A percentile compares a stretch with the other conserved stretches of the same genome.
Evolutionary conservation across 768 basidiomycete genomes (phyloP).

Genomic region (Termitomyces sp.): DNA sequence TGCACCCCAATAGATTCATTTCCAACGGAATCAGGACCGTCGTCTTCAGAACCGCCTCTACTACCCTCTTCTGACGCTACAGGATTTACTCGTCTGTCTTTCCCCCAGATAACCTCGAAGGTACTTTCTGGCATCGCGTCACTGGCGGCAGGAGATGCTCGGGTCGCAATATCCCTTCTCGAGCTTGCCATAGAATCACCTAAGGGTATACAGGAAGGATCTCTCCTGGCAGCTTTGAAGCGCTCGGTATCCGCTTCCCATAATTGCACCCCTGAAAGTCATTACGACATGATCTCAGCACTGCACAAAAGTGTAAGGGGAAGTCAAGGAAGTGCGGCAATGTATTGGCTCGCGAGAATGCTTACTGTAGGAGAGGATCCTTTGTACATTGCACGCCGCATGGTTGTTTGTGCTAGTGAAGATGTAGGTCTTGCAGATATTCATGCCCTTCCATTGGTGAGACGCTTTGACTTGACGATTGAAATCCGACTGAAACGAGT

Average conservation of each 20-base stretch:
- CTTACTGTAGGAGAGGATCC: conserved; percentile 78
- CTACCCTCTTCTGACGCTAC: conserved; percentile 14
- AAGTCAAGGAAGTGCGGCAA: conserved; percentile 66
- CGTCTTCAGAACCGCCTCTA: conserved; percentile 7
- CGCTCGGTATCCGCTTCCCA: conserved; percentile 62
- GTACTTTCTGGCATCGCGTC: conserved; percentile 45
- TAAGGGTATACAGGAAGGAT: conserved; percentile 32
- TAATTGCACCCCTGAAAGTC: conserved; percentile 70
- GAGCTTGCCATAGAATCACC: conserved; percentile 57
- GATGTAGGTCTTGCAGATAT: conserved; percentile 80
- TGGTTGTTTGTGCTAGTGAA: conserved; percentile 80
- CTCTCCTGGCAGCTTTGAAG: conserved; percentile 51
- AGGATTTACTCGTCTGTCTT: conserved; percentile 6
- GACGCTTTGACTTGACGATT: conserved; percentile 14
- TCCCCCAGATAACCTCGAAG: conserved; percentile 39
- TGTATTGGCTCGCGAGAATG: conserved; percentile 90
- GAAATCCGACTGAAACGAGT: background rate
- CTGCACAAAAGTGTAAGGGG: conserved; percentile 82
- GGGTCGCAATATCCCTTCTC: conserved; percentile 71
- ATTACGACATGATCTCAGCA: conserved; percentile 80
- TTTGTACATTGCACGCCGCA: conserved; percentile 63
- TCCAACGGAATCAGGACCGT: background rate
- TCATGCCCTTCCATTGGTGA: conserved; percentile 67
- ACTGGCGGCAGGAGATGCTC: conserved; percentile 63
- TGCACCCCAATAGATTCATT: conserved; percentile 1